phyloP scores from a whole-genome alignment of 2,329 filamentous ascomycete species.

The Alternaria gaisen region DNA sequence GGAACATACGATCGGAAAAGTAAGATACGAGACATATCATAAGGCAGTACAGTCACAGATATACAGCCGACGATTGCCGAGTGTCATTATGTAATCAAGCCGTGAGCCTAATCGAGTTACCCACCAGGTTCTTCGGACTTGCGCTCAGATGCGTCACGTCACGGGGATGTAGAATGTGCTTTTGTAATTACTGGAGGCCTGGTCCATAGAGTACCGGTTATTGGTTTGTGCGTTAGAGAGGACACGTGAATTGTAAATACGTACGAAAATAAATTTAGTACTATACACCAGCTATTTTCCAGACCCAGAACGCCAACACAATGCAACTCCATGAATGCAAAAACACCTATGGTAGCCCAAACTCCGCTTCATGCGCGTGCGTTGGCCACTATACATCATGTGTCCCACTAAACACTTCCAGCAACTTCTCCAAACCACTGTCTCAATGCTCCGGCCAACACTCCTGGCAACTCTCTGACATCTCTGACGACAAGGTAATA shows the following conservation, averaged over 20 bases:
- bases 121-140: neutral
- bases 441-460: slow-evolving; percentile 85
- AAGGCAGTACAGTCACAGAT: neutral
- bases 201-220: no score
- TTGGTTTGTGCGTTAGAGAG: no score
- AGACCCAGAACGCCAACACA: neutral
- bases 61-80: neutral
- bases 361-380: neutral
- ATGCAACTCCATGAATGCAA: neutral
- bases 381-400: neutral
- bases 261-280: neutral
- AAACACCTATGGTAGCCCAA: neutral
- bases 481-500: slow-evolving; percentile 96
- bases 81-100: slow-evolving; percentile 2
- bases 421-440: slow-evolving; percentile 91
- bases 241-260: neutral
- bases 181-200: no score
- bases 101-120: neutral
- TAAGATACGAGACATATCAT: neutral
- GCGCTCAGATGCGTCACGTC: neutral
- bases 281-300: neutral
- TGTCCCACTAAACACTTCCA: slow-evolving; percentile 38
- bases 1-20: neutral
- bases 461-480: slow-evolving; percentile 87
- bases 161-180: no score